Conservation (phyloP, 768 basidiomycete species). For the Sarcodon aspratus region DNA sequence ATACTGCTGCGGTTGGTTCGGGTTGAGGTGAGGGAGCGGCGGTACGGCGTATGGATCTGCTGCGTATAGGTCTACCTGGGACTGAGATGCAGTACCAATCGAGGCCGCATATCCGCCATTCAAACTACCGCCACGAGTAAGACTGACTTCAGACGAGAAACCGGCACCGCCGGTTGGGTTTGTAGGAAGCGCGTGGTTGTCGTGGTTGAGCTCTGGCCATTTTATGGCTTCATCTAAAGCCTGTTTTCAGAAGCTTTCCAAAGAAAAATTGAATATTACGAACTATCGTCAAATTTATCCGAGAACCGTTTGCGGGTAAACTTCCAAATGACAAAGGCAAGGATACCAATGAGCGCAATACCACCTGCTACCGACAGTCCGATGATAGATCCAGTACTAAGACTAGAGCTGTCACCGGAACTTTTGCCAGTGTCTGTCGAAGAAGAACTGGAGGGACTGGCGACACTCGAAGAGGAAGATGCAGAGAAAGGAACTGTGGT, state of each 20-base stretch:
- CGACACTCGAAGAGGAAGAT: constrained; percentile 3
- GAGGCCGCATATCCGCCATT: constrained; percentile 36
- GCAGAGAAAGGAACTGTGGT: constrained; percentile 4
- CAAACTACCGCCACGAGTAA: constrained; percentile 36
- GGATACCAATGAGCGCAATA: constrained; percentile 57
- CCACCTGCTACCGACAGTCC: constrained; percentile 78
- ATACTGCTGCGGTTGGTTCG: constrained; percentile 51
- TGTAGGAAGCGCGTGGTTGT: constrained; percentile 37
- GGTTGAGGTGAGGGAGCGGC: constrained; percentile 71
- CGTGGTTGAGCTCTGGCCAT: constrained; percentile 76
- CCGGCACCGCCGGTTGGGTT: constrained; percentile 61
- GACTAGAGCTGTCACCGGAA: constrained; percentile 19
- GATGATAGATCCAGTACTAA: constrained; percentile 63
- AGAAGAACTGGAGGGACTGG: constrained; percentile 16
- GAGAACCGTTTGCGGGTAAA: constrained; percentile 68
- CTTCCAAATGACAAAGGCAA: constrained; percentile 79
- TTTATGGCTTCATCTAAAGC: constrained; percentile 71
- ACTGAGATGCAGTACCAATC: constrained; percentile 20
- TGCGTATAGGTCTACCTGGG: constrained; percentile 32
- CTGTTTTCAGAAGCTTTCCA: constrained; percentile 4
- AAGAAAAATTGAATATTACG: constrained; percentile 18
- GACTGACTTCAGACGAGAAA: constrained; percentile 47
- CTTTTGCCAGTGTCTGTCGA: constrained; percentile 7
- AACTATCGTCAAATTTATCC: constrained; percentile 68
- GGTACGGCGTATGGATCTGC: constrained; percentile 75